Evolutionary conservation across 331 rosid genomes (phyloP), one percentile per base, ranked within the genome.

Genomic region (Acacia concinna): DNA sequence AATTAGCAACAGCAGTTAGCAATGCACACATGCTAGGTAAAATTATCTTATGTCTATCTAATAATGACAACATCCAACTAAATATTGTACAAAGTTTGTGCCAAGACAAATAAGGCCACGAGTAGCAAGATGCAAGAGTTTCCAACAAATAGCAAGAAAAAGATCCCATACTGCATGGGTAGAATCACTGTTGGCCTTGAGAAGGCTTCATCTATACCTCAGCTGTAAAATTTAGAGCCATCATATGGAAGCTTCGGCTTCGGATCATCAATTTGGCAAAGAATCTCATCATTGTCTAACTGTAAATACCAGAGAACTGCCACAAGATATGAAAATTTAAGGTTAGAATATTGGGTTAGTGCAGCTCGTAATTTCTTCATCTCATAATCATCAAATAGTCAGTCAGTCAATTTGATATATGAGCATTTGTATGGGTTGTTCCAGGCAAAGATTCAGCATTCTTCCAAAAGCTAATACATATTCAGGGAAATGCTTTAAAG

Each of bases 31-130:
- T 83, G 88, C 96, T 86, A 83, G 84, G 84, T 46, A 73, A 71
- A 77, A 79, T 85, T 72, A 79, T 78, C 80, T 51, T 1, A 46
- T 74, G 78, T 35, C 83, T 70, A 84, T 74, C 87, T 84, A 87
- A 63, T 54, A 77, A 78, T 84, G 84, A 80, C 84, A 81, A 86
- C 81, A 77, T 81, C 81, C 89, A 89, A 88, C 86, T 85, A 80
- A 80, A 84, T 88, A 91, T 87, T 85, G 82, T 94, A 94, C 98
- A 94, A 74, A 85, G 81, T 73, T 81, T 81, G 80, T 52, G 90
- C 73, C 86, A 51, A 60, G 72, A 25, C 73, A 68, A 68, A n/a
- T 27, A 57, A 51, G 54, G 87, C 78, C 82, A 68, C 72, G 6
- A 41, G 66, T 51, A 80, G 87, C 62, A 52, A 64, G 71, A 68